Conservation (phyloP, 345 rosid genomes). For the Citrus mangshanensis region DNA sequence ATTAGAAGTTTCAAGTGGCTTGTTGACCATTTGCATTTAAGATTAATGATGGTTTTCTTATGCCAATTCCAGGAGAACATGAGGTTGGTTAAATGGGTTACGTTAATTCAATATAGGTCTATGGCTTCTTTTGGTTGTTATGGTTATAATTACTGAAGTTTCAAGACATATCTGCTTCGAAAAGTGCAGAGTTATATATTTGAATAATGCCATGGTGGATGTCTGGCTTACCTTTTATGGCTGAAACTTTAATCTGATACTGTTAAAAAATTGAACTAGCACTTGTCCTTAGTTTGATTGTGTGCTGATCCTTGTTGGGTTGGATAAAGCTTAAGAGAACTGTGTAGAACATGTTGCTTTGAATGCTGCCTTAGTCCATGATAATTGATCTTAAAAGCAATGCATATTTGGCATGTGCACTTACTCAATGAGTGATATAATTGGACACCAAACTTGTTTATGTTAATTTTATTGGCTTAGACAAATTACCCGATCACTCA, state of each 20-base stretch:
- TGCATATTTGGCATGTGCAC: background rate
- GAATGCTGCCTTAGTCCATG: background rate
- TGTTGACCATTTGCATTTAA: background rate
- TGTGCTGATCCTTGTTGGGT: background rate
- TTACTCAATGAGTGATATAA: background rate
- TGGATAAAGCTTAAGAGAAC: background rate
- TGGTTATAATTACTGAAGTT: background rate
- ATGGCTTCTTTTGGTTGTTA: background rate
- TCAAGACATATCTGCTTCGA: background rate
- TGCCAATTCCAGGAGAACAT: background rate
- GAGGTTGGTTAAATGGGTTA: background rate
- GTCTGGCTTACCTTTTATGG: background rate
- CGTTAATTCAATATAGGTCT: background rate
- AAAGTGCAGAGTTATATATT: background rate
- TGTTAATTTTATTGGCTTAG: background rate
- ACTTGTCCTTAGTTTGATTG: background rate
- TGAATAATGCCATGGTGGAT: background rate
- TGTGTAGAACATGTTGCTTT: background rate
- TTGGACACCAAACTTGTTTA: background rate
- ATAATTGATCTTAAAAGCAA: background rate
- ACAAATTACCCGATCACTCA: background rate
- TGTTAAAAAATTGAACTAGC: background rate
- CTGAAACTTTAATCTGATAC: background rate
- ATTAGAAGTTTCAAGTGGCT: background rate
- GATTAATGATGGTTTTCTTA: background rate